phyloP scores from a whole-genome alignment of 768 basidiomycete species.

The Terana coerulea region DNA sequence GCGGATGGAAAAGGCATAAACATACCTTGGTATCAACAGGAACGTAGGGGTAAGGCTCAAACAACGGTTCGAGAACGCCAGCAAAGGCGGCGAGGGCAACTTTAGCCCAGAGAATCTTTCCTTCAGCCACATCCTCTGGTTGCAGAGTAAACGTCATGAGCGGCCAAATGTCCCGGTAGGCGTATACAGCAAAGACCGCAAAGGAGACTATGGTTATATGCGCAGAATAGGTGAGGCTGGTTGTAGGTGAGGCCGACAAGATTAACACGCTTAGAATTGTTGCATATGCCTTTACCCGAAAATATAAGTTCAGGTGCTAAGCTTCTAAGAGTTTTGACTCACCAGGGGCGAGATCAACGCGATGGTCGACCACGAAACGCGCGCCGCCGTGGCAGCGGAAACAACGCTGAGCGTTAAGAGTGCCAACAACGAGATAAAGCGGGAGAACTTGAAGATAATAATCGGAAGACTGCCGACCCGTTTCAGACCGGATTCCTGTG shows the following conservation, averaged over 20 bases:
- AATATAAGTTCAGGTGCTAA: not conserved
- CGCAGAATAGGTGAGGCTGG: not conserved
- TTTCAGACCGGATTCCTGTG: not conserved
- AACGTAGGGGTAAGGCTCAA: slow-evolving; percentile 31
- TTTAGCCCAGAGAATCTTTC: slow-evolving; percentile 31
- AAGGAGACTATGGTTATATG: not conserved
- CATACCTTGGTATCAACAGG: slow-evolving; percentile 31
- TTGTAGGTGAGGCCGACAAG: not conserved
- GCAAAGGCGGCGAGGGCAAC: slow-evolving; percentile 28
- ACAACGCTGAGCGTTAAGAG: not conserved
- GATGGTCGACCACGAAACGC: not conserved
- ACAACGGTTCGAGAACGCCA: slow-evolving; percentile 31
- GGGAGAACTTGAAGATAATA: slow-evolving; percentile 6
- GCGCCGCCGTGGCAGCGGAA: slow-evolving; percentile 1
- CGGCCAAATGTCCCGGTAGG: slow-evolving; percentile 33
- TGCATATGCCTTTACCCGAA: not conserved
- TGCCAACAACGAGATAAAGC: not conserved
- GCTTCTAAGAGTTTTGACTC: not conserved
- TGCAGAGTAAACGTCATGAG: slow-evolving; percentile 29
- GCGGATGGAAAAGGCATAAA: no score
- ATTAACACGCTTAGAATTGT: not conserved
- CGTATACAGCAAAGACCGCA: slow-evolving; percentile 16
- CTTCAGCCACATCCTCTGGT: slow-evolving; percentile 28
- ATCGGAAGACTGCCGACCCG: not conserved
- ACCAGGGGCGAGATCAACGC: not conserved